Base-by-base conservation (phyloP, 306 rosid species). In the Senna tora region DNA sequence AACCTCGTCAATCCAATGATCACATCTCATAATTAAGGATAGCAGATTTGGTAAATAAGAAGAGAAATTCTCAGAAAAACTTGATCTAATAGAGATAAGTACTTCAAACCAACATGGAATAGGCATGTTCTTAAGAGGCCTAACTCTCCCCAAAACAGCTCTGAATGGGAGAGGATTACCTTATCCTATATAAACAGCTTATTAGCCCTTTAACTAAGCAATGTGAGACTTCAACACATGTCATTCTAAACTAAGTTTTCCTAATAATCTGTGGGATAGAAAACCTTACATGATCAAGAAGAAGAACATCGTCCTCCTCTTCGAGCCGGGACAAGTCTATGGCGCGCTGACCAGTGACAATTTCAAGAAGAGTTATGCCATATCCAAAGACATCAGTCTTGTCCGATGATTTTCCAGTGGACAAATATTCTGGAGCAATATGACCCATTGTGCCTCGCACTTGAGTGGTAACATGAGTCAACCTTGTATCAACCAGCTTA, bases 391-490 rank as follows among this genome's bases (percentile, higher is more conserved):
- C 95, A 85, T 94, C 98, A 0, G 97, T 84, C 75, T 94, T 94
- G 30, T 94, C 96, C 1, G 98, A 86, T 17, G 98, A 89, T 75
- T 91, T 89, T 75, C 98, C 98, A 0, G 97, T 91, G 78, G 96
- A 84, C 83, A 94, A 69, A 81, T 94, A 94, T 65, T 91, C 98
- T 0, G 98, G 98, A 69, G 98, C 97, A 59, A 94, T 94, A 56
- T 94, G 98, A 49, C 98, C 98, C 98, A 94, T 91, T 34, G 98
- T 94, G 32, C 98, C 98, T 1, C 98, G 75, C 25, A 94, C 88
- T 79, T 91, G 97, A 80, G 98, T 94, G 36, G 98, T 94, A n/a
- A 91, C 91, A 65, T 89, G 97, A 74, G 96, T 94, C 80, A 81
- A 68, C 57, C 84, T 82, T 43, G 90, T 69, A 77, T 94, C 98